phyloP scores from a whole-genome alignment of 495 filamentous ascomycete genomes.

The Aspergillus indologenus region DNA sequence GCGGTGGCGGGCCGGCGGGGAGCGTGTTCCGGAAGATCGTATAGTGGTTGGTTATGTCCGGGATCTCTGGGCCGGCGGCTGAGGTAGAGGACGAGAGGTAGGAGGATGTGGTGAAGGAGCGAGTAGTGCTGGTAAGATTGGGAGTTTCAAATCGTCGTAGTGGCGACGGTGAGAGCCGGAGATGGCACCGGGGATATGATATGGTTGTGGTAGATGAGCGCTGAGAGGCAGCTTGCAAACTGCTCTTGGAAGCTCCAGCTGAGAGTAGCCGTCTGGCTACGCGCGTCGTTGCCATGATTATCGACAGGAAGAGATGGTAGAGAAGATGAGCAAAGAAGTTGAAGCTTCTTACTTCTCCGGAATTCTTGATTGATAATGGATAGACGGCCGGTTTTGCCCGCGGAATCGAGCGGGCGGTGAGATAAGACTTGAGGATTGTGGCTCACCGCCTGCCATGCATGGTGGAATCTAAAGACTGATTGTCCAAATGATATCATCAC shows the following conservation, averaged over 20 bases:
- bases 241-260: not conserved
- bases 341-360: not conserved
- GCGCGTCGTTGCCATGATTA: not conserved
- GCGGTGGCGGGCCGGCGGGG: constrained; percentile 75
- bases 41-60: constrained; percentile 65
- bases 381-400: not conserved
- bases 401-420: not conserved
- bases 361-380: not conserved
- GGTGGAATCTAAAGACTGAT: not conserved
- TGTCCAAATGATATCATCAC: not conserved
- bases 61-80: constrained; percentile 20
- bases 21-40: constrained; percentile 82
- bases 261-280: not conserved
- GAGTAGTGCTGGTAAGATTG: not conserved
- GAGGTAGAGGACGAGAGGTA: not conserved
- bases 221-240: not conserved
- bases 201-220: not conserved
- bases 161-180: not conserved
- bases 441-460: not conserved
- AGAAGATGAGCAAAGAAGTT: not conserved
- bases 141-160: not conserved
- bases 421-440: not conserved
- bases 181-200: not conserved
- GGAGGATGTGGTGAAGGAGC: constrained; percentile 6
- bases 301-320: not conserved